These are phyloP conservation scores for Galium porrigens DNA, from an alignment of 305 asterid genomes.

Conservation along the genomic window DNA sequence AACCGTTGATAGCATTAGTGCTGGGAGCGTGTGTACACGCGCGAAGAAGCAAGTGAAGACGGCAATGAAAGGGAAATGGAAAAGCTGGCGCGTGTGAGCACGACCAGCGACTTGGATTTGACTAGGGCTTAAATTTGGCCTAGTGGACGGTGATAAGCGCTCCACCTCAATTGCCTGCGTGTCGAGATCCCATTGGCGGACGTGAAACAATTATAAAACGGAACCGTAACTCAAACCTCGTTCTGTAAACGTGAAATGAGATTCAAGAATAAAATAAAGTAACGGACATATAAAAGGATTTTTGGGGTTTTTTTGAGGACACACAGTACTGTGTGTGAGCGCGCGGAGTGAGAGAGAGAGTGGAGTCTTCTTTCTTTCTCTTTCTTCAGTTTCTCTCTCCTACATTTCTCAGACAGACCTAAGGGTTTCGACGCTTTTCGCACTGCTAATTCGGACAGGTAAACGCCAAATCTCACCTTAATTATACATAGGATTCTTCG, in stretches of 20 bases:
- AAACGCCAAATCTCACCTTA: slow-evolving; percentile 6
- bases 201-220: not conserved
- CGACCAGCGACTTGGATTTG: slow-evolving; percentile 6
- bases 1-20: accelerated
- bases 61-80: not conserved
- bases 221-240: not conserved
- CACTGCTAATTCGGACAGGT: slow-evolving; percentile 17
- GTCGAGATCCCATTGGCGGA: slow-evolving; percentile 7
- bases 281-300: slow-evolving; percentile 1
- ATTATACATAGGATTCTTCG: not conserved
- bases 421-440: slow-evolving; percentile 23
- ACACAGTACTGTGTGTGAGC: not conserved
- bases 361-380: slow-evolving; percentile 16
- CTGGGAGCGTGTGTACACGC: not conserved
- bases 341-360: not conserved
- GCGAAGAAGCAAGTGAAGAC: not conserved
- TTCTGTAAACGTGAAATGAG: not conserved
- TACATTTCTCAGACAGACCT: slow-evolving; percentile 33
- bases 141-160: slow-evolving; percentile 13
- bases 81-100: not conserved
- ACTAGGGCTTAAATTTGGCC: slow-evolving; percentile 16
- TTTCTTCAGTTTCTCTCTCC: slow-evolving; percentile 15
- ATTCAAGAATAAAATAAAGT: not conserved
- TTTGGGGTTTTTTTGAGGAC: not conserved
- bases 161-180: slow-evolving; percentile 8